Evolutionary conservation across 768 basidiomycete species (phyloP).

Genomic region (Sporobolomyces pararoseus): DNA sequence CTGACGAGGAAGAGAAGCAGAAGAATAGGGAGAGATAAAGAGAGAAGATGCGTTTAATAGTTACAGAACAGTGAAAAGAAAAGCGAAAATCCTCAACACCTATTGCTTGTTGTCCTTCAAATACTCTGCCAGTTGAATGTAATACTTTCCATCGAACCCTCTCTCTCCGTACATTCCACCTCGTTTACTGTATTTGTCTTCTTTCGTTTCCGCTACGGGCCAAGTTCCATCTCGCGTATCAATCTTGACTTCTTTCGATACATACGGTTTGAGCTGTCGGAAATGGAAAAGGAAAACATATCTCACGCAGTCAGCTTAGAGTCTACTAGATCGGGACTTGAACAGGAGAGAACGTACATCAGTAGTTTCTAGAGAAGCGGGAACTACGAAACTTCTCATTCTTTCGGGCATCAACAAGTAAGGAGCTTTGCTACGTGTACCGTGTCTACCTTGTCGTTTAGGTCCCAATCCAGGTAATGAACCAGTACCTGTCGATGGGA

Average conservation of each 20-base stretch:
- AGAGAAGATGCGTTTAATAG: neutral
- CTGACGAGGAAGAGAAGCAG: too few species aligned
- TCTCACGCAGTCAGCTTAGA: too few species aligned
- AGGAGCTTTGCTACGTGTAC: slow-evolving; percentile 58
- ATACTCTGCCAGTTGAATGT: slow-evolving; percentile 45
- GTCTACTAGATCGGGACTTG: slow-evolving; percentile 49
- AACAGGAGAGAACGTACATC: slow-evolving; percentile 59
- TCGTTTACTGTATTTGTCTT: slow-evolving; percentile 25
- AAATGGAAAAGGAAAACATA: too few species aligned
- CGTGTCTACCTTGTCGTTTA: slow-evolving; percentile 80
- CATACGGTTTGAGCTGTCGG: slow-evolving; percentile 77
- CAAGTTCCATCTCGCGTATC: slow-evolving; percentile 32
- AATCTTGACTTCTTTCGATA: slow-evolving; percentile 46
- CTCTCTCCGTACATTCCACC: slow-evolving; percentile 41
- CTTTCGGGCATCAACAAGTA: slow-evolving; percentile 44
- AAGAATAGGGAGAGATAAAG: too few species aligned
- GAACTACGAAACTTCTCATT: slow-evolving; percentile 45
- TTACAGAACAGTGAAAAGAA: slow-evolving; percentile 1
- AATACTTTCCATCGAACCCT: slow-evolving; percentile 48
- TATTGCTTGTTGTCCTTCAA: neutral
- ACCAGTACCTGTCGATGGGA: slow-evolving; percentile 57
- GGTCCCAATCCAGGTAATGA: slow-evolving; percentile 67
- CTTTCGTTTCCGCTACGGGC: slow-evolving; percentile 47
- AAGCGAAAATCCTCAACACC: neutral
- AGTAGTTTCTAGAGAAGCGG: slow-evolving; percentile 48